phyloP scores from a whole-genome alignment of 768 basidiomycete genomes.

The Lentinula raphanica region DNA sequence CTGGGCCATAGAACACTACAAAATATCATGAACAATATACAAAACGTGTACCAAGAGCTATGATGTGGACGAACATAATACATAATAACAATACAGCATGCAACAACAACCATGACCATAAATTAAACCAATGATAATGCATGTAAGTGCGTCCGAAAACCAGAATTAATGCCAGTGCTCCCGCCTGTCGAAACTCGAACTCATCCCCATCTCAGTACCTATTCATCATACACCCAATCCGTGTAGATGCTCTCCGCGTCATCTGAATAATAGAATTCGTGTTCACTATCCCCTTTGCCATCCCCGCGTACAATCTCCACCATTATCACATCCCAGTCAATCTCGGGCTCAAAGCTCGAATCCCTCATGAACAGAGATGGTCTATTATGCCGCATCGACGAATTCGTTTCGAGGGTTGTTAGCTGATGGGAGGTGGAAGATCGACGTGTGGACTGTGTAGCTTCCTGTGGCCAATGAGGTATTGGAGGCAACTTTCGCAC shows the following conservation, averaged over 20 bases:
- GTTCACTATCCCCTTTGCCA: not conserved
- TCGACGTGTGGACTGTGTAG: not conserved
- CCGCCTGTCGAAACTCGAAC: no score
- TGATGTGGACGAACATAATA: no score
- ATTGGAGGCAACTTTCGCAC: constrained; percentile 11
- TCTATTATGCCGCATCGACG: not conserved
- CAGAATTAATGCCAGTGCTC: no score
- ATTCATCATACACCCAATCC: not conserved
- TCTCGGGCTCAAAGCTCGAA: constrained; percentile 8
- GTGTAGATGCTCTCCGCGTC: constrained; percentile 6
- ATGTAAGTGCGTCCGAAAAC: not conserved
- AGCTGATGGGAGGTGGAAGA: not conserved
- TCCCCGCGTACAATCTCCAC: constrained; percentile 7
- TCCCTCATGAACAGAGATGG: constrained; percentile 2
- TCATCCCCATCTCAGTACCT: not conserved
- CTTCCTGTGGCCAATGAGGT: not conserved
- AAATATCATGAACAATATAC: not conserved
- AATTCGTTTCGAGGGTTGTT: not conserved
- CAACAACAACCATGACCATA: not conserved
- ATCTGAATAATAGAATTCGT: not conserved
- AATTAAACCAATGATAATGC: not conserved
- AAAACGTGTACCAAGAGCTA: not conserved
- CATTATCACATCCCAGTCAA: constrained; percentile 16
- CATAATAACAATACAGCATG: not conserved
- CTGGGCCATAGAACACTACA: not conserved